A percentile compares a stretch with the other conserved stretches of the same genome.
Evolutionary conservation across 2,329 filamentous ascomycete genomes (phyloP).

Genomic region (Xylaria sp.): DNA sequence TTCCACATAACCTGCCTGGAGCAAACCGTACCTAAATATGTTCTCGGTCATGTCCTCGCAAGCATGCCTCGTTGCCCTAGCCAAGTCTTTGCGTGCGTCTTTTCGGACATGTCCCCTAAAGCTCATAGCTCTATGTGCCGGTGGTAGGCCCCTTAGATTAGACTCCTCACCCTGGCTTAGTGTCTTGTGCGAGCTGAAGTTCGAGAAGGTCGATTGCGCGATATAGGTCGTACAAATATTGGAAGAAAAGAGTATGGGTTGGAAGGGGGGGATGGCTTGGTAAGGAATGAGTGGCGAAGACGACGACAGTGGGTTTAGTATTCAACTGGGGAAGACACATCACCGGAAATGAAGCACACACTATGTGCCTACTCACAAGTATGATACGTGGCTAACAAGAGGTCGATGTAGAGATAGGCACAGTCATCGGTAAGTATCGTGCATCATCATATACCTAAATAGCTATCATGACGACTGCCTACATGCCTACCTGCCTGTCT

Average conservation of each 20-base stretch:
- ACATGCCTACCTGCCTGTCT: too few relatives aligned
- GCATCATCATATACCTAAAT: background rate
- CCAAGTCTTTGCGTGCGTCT: too few relatives aligned
- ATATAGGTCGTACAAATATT: background rate
- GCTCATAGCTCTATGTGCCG: background rate
- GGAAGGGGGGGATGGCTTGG: background rate
- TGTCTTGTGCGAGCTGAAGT: constrained; percentile 20
- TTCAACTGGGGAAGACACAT: background rate
- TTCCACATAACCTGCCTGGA: too few relatives aligned
- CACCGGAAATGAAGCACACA: too few relatives aligned
- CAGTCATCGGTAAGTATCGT: too few relatives aligned
- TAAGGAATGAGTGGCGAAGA: background rate
- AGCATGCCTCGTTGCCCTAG: constrained; percentile 9
- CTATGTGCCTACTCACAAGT: too few relatives aligned
- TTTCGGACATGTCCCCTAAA: constrained; percentile 1
- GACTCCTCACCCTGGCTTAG: background rate
- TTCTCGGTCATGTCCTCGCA: constrained; percentile 22
- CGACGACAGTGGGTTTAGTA: background rate
- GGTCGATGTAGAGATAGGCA: background rate
- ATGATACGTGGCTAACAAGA: too few relatives aligned
- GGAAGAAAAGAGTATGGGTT: background rate
- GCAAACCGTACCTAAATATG: background rate
- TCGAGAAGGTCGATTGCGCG: background rate
- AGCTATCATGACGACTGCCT: background rate
- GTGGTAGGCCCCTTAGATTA: background rate